phyloP scores from a whole-genome alignment of 176 grass and related monocot species.

The Dactylis glomerata region DNA sequence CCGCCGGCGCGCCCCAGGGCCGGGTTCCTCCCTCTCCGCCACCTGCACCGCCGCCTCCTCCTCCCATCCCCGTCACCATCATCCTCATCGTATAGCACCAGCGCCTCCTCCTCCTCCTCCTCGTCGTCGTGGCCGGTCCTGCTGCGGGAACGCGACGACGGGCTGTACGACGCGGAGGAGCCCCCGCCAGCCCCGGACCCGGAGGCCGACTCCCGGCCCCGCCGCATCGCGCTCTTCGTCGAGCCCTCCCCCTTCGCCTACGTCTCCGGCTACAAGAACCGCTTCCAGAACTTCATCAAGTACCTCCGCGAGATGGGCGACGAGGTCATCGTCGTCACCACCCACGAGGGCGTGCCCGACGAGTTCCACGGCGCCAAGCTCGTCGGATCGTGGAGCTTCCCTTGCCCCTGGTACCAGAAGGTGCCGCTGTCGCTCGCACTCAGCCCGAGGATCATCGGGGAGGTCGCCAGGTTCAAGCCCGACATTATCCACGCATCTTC shows the following conservation, averaged over 20 bases:
- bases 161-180: not conserved
- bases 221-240: slow-evolving; percentile 86
- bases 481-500: slow-evolving; percentile 95
- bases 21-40: not conserved
- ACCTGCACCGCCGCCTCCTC: not conserved
- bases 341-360: slow-evolving; percentile 79
- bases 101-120: not conserved
- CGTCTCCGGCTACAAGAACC: slow-evolving; percentile 96
- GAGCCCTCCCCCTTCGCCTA: slow-evolving; percentile 95
- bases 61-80: not conserved
- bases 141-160: not conserved
- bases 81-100: not conserved
- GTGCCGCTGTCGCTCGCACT: slow-evolving; percentile 85
- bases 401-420: slow-evolving; percentile 90
- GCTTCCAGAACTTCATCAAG: slow-evolving; percentile 99
- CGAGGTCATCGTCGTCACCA: slow-evolving; percentile 94
- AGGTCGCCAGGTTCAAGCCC: slow-evolving; percentile 88
- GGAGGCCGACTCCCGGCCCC: slow-evolving; percentile 39
- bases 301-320: slow-evolving; percentile 88
- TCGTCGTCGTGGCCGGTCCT: not conserved
- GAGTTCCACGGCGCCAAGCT: slow-evolving; percentile 86
- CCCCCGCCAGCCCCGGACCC: not conserved
- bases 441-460: slow-evolving; percentile 88
- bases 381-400: slow-evolving; percentile 92
- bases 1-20: not conserved